phyloP scores from a whole-genome alignment of 1,284 basidiomycete species.

The Boletus chippewaensis region DNA sequence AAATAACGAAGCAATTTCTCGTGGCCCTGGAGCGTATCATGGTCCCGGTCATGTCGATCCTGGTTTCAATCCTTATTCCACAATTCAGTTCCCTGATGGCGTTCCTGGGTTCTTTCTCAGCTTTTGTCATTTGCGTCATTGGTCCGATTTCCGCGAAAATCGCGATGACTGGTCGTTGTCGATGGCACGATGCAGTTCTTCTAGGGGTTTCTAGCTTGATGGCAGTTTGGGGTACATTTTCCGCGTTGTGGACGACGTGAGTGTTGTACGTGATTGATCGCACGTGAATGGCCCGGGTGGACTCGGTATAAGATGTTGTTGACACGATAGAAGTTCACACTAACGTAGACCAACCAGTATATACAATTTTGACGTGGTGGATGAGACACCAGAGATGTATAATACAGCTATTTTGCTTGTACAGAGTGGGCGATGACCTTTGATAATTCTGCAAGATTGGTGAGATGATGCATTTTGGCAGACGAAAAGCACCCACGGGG shows the following conservation, averaged over 20 bases:
- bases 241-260: conserved; percentile 48
- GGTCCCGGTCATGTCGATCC: conserved; percentile 56
- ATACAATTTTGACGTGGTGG: conserved; percentile 5
- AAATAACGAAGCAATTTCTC: conserved; percentile 38
- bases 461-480: conserved; percentile 1
- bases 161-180: conserved; percentile 46
- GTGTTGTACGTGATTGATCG: not conserved
- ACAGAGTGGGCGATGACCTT: conserved; percentile 77
- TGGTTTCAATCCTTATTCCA: conserved; percentile 74
- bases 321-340: not conserved
- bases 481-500: conserved; percentile 58
- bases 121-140: conserved; percentile 80
- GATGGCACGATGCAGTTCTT: conserved; percentile 48
- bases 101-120: conserved; percentile 82
- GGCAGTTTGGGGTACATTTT: conserved; percentile 74
- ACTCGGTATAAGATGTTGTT: not conserved
- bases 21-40: conserved; percentile 53
- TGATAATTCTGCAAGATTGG: conserved; percentile 56
- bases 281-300: not conserved
- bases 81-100: conserved; percentile 88
- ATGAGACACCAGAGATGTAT: not conserved
- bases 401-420: conserved; percentile 31
- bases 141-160: conserved; percentile 67
- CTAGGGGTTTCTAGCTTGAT: conserved; percentile 55
- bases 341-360: not conserved